Evolutionary conservation across 2,329 filamentous ascomycete species (phyloP), one percentile per base, ranked within the genome.

Genomic region (Venturia nashicola): DNA sequence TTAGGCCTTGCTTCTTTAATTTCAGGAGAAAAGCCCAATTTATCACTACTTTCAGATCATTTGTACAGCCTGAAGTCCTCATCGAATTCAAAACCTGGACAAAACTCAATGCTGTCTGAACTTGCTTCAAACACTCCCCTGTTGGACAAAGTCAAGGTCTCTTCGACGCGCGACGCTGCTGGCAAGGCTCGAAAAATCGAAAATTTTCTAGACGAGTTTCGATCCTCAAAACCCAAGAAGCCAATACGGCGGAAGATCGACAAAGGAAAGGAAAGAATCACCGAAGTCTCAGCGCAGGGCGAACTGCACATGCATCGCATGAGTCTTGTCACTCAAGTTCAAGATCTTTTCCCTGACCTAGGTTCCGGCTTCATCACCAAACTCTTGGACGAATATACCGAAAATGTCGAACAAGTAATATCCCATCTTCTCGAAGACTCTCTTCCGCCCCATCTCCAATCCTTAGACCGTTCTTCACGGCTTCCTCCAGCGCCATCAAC

Each of bases 291-390:
- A 65, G 73, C 72, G 1, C 72, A 77, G 63, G 76, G 74, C 9
- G 78, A 81, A 54, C 78, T 92, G 42, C 90, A 94, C 70, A 77
- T 93, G 27, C 91, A 96, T 74, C 86, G 82, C 51, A 88, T 95
- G 84, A 92, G 88, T 69, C 84, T 93, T 60, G 85, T 97, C 61
- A 88, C 88, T 0, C 90, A 95, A 72, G 82, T 99, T n/a, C 91
- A 96, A 71, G 93, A 99, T 71, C 79, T 97, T 0, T 97, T 97
- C 71, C 91, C 93, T 0, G 85, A 96, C 67, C 79, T 97, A 11
- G 91, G 92, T 5, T 87, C 89, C 4, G 89, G 83, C 0, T 97
- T 96, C 71, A 79, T 97, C 18, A 81, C 89, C 20, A 88, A 83
- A 69, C 80, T 96, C 11, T 80, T 97, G 32, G 88, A 93, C 69